A percentile compares a stretch with the other conserved stretches of the same genome.
Conservation (phyloP, 2,329 filamentous ascomycete species). For the Microsporum ferrugineum region DNA sequence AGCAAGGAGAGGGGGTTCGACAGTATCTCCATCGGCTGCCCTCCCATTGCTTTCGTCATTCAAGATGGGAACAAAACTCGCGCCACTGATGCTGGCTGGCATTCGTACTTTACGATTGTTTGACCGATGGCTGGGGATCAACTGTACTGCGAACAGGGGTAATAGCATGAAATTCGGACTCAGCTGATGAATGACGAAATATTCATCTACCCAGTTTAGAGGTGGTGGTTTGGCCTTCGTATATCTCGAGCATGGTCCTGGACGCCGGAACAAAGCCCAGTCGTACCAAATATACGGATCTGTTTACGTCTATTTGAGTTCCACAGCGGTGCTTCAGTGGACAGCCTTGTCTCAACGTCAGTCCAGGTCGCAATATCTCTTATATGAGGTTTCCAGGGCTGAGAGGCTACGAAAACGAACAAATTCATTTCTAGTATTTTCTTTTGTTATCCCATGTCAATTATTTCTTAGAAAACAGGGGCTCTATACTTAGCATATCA, state of each 20-base stretch:
- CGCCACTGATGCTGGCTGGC: neutral
- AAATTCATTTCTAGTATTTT: neutral
- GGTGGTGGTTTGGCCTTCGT: neutral
- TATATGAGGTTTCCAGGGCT: neutral
- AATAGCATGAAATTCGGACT: neutral
- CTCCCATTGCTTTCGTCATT: neutral
- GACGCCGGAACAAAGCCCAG: neutral
- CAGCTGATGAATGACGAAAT: neutral
- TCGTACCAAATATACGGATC: neutral
- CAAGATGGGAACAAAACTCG: neutral
- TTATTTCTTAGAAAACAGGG: neutral
- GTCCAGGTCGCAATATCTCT: neutral
- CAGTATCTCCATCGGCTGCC: neutral
- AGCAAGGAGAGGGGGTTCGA: neutral
- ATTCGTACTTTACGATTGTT: neutral
- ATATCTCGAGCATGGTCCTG: neutral
- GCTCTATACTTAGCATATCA: too few relatives aligned
- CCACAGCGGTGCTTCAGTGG: neutral
- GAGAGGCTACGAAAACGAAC: neutral
- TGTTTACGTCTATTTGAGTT: neutral
- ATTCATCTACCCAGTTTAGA: neutral
- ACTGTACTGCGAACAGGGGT: neutral
- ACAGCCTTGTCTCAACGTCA: neutral
- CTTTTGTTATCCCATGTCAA: neutral
- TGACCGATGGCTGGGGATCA: neutral